Evolutionary conservation across 352 stramenopile species (phyloP).

Genomic region (Pythium monospermum): DNA sequence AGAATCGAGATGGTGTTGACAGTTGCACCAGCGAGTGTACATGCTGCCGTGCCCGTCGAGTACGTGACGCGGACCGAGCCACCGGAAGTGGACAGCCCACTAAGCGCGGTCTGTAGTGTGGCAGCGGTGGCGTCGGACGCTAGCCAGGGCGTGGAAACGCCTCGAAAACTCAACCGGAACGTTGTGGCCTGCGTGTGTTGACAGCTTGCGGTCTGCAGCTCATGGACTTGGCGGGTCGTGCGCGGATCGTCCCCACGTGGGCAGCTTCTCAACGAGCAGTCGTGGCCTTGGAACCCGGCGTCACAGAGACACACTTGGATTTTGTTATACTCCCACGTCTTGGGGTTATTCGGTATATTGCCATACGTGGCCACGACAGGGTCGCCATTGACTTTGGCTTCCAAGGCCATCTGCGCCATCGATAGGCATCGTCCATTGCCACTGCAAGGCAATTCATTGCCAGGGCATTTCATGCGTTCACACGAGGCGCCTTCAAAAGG

Average conservation of each 20-base stretch:
- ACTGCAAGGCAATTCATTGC: conserved; percentile 45
- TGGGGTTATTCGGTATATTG: conserved; percentile 53
- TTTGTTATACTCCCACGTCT: conserved; percentile 84
- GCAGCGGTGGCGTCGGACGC: conserved; percentile 30
- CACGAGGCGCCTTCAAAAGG: conserved; percentile 67
- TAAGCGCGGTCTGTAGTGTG: conserved; percentile 38
- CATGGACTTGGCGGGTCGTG: conserved; percentile 48
- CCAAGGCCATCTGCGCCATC: conserved; percentile 53
- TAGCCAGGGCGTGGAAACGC: conserved; percentile 30
- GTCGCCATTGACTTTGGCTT: conserved; percentile 45
- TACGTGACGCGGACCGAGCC: conserved; percentile 45
- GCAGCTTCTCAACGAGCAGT: conserved; percentile 69
- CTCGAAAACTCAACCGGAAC: conserved; percentile 68
- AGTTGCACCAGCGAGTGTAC: conserved; percentile 29
- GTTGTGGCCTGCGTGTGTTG: conserved; percentile 30
- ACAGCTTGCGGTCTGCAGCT: conserved; percentile 63
- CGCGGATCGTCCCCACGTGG: conserved; percentile 64
- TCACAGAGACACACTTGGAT: conserved; percentile 89
- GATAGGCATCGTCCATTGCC: conserved; percentile 64
- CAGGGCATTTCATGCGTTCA: conserved; percentile 63
- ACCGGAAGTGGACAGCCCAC: conserved; percentile 33
- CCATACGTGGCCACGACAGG: conserved; percentile 57
- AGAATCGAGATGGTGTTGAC: conserved; percentile 56
- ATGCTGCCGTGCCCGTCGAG: conserved; percentile 37
- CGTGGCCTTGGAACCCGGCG: conserved; percentile 71